Evolutionary conservation across 1,139 yeast genomes (phyloP).

Genomic region (Sugiyamaella sp.): DNA sequence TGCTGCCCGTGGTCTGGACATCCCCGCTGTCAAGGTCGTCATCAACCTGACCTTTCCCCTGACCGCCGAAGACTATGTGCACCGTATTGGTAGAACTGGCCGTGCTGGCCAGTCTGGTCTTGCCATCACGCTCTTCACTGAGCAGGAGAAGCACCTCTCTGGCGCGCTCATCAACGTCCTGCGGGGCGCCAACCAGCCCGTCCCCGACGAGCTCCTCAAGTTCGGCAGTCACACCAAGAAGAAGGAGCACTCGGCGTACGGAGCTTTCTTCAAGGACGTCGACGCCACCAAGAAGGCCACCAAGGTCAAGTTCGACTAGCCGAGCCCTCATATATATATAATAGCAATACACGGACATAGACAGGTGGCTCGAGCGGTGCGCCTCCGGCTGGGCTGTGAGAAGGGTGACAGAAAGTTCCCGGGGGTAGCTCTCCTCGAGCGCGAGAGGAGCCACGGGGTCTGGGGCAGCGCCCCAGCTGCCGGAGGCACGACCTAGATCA

Average conservation of each 20-base stretch:
- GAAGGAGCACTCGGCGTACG: conserved; percentile 95
- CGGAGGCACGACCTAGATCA: neutral
- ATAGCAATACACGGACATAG: neutral
- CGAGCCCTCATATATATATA: neutral
- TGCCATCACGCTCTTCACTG: conserved; percentile 95
- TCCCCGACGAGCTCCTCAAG: conserved; percentile 93
- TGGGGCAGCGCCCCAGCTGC: neutral
- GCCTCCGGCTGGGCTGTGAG: too few relatives aligned
- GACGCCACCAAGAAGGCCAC: conserved; percentile 87
- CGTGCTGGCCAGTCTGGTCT: conserved; percentile 96
- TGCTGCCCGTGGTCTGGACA: conserved; percentile 98
- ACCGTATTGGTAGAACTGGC: conserved; percentile 98
- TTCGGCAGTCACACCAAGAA: conserved; percentile 98
- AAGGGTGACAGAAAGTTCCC: neutral
- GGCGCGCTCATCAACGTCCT: conserved; percentile 93
- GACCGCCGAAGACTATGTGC: conserved; percentile 97
- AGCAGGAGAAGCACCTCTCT: conserved; percentile 93
- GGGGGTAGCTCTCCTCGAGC: too few relatives aligned
- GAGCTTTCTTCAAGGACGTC: conserved; percentile 93
- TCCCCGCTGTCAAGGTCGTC: conserved; percentile 95
- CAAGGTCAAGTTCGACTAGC: conserved; percentile 71
- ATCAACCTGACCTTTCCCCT: conserved; percentile 96
- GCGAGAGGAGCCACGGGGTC: neutral
- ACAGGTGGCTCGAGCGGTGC: neutral
- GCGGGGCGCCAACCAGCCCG: conserved; percentile 92